Percentiles rank a stretch among this genome's conserved stretches.
phyloP scores from a whole-genome alignment of 1,284 basidiomycete species.

The Trichosporon sp. region DNA sequence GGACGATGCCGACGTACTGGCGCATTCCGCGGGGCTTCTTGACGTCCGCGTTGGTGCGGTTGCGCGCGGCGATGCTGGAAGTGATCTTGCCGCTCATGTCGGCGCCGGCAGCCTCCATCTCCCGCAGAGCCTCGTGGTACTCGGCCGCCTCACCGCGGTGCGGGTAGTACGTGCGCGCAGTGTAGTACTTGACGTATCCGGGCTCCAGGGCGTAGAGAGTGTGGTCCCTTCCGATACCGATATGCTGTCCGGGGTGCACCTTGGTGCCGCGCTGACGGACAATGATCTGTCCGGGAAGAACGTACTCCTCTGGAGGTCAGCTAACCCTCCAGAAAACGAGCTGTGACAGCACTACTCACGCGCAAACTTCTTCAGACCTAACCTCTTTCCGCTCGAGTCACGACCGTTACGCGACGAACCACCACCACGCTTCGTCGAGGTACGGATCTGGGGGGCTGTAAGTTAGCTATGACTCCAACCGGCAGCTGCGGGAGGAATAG shows the following conservation, averaged over 20 bases:
- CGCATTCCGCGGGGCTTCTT: constrained; percentile 58
- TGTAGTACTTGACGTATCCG: constrained; percentile 88
- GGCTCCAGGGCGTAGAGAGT: constrained; percentile 85
- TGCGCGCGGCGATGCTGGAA: constrained; percentile 20
- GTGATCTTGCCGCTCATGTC: not conserved
- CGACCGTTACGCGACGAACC: constrained; percentile 88
- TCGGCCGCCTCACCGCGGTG: constrained; percentile 34
- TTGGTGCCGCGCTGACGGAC: constrained; percentile 85
- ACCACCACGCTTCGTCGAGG: constrained; percentile 90
- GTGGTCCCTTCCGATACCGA: constrained; percentile 86
- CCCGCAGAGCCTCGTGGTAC: constrained; percentile 46
- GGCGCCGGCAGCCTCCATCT: constrained; percentile 25
- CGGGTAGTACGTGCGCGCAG: constrained; percentile 50
- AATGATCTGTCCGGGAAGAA: constrained; percentile 90
- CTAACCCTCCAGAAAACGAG: not conserved
- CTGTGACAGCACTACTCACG: constrained; percentile 61
- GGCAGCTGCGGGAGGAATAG: not conserved
- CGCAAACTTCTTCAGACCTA: constrained; percentile 92
- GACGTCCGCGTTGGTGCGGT: constrained; percentile 33
- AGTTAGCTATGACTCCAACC: constrained; percentile 17
- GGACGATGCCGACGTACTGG: constrained; percentile 79
- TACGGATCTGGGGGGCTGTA: constrained; percentile 66
- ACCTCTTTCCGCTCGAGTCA: constrained; percentile 82
- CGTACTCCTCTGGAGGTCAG: constrained; percentile 69
- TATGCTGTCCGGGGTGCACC: constrained; percentile 90